These are phyloP conservation scores for Chiua sp. DNA, from an alignment of 1,284 basidiomycete genomes.

Conservation along the genomic window DNA sequence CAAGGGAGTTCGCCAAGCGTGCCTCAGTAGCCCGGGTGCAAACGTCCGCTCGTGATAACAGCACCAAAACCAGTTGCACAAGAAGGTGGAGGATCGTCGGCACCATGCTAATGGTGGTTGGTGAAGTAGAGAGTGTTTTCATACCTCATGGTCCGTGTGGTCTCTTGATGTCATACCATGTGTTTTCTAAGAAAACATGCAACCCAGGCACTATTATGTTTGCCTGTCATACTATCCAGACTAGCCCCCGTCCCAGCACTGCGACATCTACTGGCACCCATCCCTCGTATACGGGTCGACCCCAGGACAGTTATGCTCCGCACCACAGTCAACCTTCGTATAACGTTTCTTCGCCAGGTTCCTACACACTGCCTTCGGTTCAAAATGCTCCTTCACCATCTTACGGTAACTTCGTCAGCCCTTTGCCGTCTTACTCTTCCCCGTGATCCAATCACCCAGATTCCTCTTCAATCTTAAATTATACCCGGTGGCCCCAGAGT, in stretches of 20 bases:
- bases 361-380: conserved; percentile 41
- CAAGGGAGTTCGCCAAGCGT: conserved; percentile 84
- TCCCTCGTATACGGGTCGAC: conserved; percentile 32
- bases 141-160: conserved; percentile 85
- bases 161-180: conserved; percentile 41
- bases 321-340: conserved; percentile 43
- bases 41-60: conserved; percentile 61
- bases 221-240: conserved; percentile 72
- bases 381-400: conserved; percentile 30
- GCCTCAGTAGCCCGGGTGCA: conserved; percentile 84
- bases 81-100: conserved; percentile 88
- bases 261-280: conserved; percentile 28
- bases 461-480: conserved; percentile 38
- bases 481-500: conserved; percentile 46
- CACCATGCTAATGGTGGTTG: conserved; percentile 66
- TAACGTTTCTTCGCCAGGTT: conserved; percentile 28
- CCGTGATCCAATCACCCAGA: conserved; percentile 54
- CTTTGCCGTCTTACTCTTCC: conserved; percentile 49
- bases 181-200: conserved; percentile 37
- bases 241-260: conserved; percentile 22
- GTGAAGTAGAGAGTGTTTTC: conserved; percentile 86
- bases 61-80: conserved; percentile 92
- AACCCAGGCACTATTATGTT: conserved; percentile 76
- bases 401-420: conserved; percentile 30
- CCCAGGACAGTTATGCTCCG: conserved; percentile 45